Base-by-base conservation (phyloP, 352 stramenopile genomes). In the Nothophytophthora sp. region DNA sequence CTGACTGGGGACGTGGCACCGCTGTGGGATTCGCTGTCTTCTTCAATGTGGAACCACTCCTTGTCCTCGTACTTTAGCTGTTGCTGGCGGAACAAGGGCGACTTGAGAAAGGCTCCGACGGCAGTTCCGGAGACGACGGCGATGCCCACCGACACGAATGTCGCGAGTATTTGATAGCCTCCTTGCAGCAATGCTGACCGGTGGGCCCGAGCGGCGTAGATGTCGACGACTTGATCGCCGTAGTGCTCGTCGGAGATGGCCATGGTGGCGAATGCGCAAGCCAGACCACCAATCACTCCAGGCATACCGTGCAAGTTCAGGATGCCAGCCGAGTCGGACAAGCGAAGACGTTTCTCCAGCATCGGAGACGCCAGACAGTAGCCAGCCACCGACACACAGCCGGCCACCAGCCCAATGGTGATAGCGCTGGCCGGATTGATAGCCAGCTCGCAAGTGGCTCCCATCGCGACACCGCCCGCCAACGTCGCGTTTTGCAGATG, bases 401-500 rank as follows among this genome's bases (percentile, higher is more conserved):
- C 75, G 16, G 75, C 67, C 37, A 86, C 46, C 0, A 82, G 36
- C 5, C 72, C 78, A 10, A 81, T 46, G 1, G 67, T 22, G 15
- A 88, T 42, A 4, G 76, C 57, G 11, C 55, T 79, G 5, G 60
- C 80, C 4, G 81, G 85, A 38, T 67, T 77, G 34, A 92, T 69
- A 2, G 63, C 60, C 8, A 95, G 60, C 39, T 88, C 70, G 29
- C 77, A 88, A 4, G 76, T 59, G 2, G 66, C 63, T 3, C 85
- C 85, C 57, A 95, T 87, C n/a, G 85, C 78, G 18, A 95, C 85
- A 24, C 81, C 85, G 1, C 85, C 85, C 3, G 81, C 83, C 5
- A 94, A 60, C 27, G 81, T 92, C 5, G 83, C 81, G 47, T 95
- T 95, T 41, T 86, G 73, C n/a, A 95, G 43, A 40, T 95, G 79